Conservation (phyloP, 164 flowering plant genomes). For the Euptelea pleiosperma region DNA sequence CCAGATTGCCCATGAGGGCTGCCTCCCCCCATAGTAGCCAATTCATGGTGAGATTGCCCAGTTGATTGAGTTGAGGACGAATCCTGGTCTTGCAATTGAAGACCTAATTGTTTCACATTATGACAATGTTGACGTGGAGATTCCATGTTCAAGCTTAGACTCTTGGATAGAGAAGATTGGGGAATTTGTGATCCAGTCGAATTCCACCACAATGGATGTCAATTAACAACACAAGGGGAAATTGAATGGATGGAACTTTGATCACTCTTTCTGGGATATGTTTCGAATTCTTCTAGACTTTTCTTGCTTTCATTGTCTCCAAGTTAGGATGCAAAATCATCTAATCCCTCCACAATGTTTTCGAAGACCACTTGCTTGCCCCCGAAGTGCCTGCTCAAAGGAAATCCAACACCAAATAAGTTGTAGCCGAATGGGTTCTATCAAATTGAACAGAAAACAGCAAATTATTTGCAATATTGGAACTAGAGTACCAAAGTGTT, state of each 20-base stretch:
- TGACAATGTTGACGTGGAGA: conserved; percentile 30
- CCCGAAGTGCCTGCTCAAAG: background rate
- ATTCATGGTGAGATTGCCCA: conserved; percentile 39
- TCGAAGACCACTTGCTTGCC: background rate
- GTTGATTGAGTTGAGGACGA: conserved; percentile 55
- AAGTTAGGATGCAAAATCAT: conserved; percentile 2
- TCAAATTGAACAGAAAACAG: background rate
- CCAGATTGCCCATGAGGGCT: conserved; percentile 48
- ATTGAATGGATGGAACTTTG: conserved; percentile 22
- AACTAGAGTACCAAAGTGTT: background rate
- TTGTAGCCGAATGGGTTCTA: background rate
- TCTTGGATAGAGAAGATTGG: conserved; percentile 26
- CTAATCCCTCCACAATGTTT: background rate
- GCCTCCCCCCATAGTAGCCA: conserved; percentile 22
- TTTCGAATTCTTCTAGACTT: conserved; percentile 25
- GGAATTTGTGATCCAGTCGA: conserved; percentile 28
- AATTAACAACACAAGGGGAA: conserved; percentile 25
- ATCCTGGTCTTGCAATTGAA: conserved; percentile 43
- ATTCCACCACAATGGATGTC: conserved; percentile 38
- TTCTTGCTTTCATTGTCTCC: conserved; percentile 7
- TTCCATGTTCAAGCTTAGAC: conserved; percentile 35
- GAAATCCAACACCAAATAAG: background rate
- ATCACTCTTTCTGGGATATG: conserved; percentile 21
- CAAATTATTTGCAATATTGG: background rate
- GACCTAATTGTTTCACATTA: conserved; percentile 32